phyloP scores from a whole-genome alignment of 306 rosid genomes.

The Castanea mollissima region DNA sequence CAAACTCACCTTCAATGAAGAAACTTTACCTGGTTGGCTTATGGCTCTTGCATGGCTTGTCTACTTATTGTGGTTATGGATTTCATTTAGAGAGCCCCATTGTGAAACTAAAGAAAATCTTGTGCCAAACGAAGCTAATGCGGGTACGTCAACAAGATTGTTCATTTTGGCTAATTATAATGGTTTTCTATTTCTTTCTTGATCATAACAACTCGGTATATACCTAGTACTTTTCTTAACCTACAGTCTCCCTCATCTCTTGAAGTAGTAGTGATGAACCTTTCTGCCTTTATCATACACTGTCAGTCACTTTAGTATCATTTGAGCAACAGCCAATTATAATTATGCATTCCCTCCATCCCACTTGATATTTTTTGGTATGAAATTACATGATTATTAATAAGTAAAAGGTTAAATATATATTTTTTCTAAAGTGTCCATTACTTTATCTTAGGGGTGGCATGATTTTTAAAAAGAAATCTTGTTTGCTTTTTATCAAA shows the following conservation, averaged over 20 bases:
- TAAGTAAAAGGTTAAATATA: too few relatives aligned
- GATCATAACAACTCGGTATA: background rate
- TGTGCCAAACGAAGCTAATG: slow-evolving; percentile 12
- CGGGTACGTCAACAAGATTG: slow-evolving; percentile 27
- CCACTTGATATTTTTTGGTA: too few relatives aligned
- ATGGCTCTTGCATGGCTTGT: slow-evolving; percentile 54
- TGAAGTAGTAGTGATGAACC: background rate
- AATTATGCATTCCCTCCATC: background rate
- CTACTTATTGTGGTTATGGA: slow-evolving; percentile 39
- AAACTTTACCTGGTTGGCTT: slow-evolving; percentile 55
- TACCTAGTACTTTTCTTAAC: background rate
- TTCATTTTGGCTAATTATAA: background rate
- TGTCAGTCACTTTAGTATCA: background rate
- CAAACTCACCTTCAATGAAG: slow-evolving; percentile 44
- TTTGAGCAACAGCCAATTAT: background rate
- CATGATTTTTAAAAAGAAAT: too few relatives aligned
- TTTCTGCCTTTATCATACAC: background rate
- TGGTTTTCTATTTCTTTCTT: background rate
- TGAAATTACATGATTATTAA: too few relatives aligned
- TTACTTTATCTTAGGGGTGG: too few relatives aligned
- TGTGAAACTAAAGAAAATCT: slow-evolving; percentile 5
- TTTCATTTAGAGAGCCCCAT: slow-evolving; percentile 44
- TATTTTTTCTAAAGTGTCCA: too few relatives aligned
- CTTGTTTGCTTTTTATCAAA: too few relatives aligned
- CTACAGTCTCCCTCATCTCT: background rate